Base-by-base conservation (phyloP, 2,329 filamentous ascomycete species). In the Colletotrichum tofieldiae region DNA sequence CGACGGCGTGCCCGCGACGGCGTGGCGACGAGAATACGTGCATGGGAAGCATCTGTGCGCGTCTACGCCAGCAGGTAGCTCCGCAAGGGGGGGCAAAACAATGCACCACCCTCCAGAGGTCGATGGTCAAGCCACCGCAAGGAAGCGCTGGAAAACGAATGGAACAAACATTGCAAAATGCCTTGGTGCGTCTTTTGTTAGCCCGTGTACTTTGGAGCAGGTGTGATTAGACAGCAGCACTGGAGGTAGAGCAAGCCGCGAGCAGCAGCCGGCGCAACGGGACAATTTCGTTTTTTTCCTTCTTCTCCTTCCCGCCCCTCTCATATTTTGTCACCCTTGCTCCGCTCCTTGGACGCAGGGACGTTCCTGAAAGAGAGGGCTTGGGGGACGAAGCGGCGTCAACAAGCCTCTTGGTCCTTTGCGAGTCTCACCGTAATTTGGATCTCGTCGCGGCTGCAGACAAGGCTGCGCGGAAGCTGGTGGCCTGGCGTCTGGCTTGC, bases 391-490 rank as follows among this genome's bases (percentile, higher is more conserved):
- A 49, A 52, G 16, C 18, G 20, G 29, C 39, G 26, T 52, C 52
- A 37, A 29, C 52, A 29, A 65, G 51, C 52, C 62, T 62, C 54
- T 29, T 52, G 52, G 20, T 47, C 47, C 66, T 56, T 55, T 23
- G 52, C 32, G 39, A 14, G 52, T 41, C 47, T 70, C 52, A 47
- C 56, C n/a, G 62, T 45, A 29, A 45, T 35, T 69, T 37, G 52
- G 47, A 45, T 32, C 26, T 14, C 56, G n/a, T 52, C 52, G 64
- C 41, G 43, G 51, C 37, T 26, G 51, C 23, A 26, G 43, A 43
- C 51, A 60, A 71, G 65, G 52, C 65, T 63, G 56, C 64, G n/a
- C 18, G 54, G 14, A 60, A 47, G 32, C 14, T 66, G 63, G 67
- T 54, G 68, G 55, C 58, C 68, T 68, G 63, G 39, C 62, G 67